Evolutionary conservation across 2,329 filamentous ascomycete genomes (phyloP), one percentile per base, ranked within the genome.

Genomic region (Apiospora phragmitis): DNA sequence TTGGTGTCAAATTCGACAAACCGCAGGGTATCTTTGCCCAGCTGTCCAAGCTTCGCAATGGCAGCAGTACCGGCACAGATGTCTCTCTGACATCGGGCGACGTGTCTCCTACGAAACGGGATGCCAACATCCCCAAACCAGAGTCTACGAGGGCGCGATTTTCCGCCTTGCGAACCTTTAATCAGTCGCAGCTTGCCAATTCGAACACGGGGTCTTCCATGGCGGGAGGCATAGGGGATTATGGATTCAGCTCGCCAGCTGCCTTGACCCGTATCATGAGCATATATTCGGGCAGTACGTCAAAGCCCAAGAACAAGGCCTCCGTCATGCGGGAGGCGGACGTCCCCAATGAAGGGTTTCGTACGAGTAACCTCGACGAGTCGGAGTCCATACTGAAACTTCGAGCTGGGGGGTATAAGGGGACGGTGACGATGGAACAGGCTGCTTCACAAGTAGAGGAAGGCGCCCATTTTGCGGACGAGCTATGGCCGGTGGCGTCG

Each of bases 201-300:
- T 84, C 88, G 0, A 87, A 87, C 32, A 81, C 86, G 3, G 86
- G 87, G 16, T 80, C 87, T 6, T 87, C 88, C 1, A 75, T 87
- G n/a, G 78, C 84, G 0, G 78, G 81, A 12, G 75, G 69, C 38
- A 65, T 42, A 41, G 80, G 80, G 32, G 85, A 86, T 65, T 81
- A 90, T 38, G 91, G 91, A 2, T 89, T 92, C 69, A 88, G 88
- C 29, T 97, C 95, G 0, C 95, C 95, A 0, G 92, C 90, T 6
- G 93, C 94, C 12, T 84, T 98, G 69, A 92, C 93, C 35, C 91
- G 95, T 42, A 96, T 98, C 77, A 97, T 98, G 94, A 95, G 90
- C 73, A 85, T 98, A 35, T 98, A 98, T 82, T 94, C 93, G 0
- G 87, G 89, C 69, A 89, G 86, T 73, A 87, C 86, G 76, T 91